These are phyloP conservation scores for Protomyces lactucae-debilis DNA, from an alignment of 1,139 yeast species.

Conservation along the genomic window DNA sequence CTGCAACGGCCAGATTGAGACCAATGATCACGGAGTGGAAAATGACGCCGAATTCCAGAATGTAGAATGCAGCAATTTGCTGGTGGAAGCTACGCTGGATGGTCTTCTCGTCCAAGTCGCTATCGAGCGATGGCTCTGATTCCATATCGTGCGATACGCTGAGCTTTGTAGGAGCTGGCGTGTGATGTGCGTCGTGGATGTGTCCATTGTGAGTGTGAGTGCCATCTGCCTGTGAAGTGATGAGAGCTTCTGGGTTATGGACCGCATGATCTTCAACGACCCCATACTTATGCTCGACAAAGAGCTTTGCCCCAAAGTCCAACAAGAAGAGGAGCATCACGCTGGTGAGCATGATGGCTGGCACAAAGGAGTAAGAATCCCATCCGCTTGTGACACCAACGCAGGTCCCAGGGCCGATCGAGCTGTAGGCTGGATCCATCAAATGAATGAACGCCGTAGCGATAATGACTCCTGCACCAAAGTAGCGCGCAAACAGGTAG, in stretches of 20 bases:
- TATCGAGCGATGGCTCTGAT: background rate
- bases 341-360: conserved; percentile 52
- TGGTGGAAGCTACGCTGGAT: conserved; percentile 32
- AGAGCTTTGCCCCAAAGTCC: conserved; percentile 38
- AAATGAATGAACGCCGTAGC: conserved; percentile 78
- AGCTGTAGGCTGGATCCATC: conserved; percentile 38
- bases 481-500: conserved; percentile 63
- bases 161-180: conserved; percentile 9
- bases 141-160: background rate
- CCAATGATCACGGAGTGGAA: conserved; percentile 71
- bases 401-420: conserved; percentile 35
- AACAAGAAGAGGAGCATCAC: conserved; percentile 39
- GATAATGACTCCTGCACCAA: conserved; percentile 78
- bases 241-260: conserved; percentile 18
- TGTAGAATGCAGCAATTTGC: conserved; percentile 48
- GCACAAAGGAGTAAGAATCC: conserved; percentile 31
- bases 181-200: conserved; percentile 33
- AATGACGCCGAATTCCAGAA: conserved; percentile 63
- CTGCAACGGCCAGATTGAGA: conserved; percentile 57
- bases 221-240: conserved; percentile 12
- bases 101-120: background rate
- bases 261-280: conserved; percentile 11
- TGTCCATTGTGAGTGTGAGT: conserved; percentile 22
- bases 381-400: conserved; percentile 29
- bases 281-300: conserved; percentile 29